Percentiles rank a stretch among this genome's conserved stretches.
These are phyloP conservation scores for Boletales sp. DNA, from an alignment of 768 basidiomycete species.

Conservation along the genomic window DNA sequence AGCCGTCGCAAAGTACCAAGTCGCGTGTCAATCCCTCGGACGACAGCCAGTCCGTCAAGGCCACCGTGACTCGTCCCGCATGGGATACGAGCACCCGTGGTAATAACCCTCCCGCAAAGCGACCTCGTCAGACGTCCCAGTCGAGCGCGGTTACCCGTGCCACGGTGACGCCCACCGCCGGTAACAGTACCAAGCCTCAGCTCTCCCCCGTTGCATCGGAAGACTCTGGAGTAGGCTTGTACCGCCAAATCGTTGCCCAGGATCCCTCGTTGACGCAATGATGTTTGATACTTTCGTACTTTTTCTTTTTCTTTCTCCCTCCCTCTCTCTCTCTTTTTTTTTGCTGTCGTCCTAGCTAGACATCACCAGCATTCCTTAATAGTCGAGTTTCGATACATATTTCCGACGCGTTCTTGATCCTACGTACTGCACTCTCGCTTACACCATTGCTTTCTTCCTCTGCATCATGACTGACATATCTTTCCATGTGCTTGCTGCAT, in stretches of 20 bases:
- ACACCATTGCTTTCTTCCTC: slow-evolving; percentile 16
- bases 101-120: slow-evolving; percentile 43
- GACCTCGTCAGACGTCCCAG: slow-evolving; percentile 70
- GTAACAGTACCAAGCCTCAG: slow-evolving; percentile 34
- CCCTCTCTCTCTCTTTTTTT: not conserved
- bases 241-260: slow-evolving; percentile 76
- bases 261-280: slow-evolving; percentile 61
- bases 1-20: slow-evolving; percentile 41
- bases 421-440: slow-evolving; percentile 25
- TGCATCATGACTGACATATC: slow-evolving; percentile 31
- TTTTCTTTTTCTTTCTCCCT: not conserved
- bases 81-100: slow-evolving; percentile 65
- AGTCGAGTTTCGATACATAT: slow-evolving; percentile 17
- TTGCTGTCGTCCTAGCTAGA: slow-evolving; percentile 16
- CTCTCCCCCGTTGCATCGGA: slow-evolving; percentile 64
- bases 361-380: slow-evolving; percentile 16
- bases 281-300: slow-evolving; percentile 6
- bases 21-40: slow-evolving; percentile 51
- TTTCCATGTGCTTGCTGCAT: slow-evolving; percentile 15
- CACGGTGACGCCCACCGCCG: slow-evolving; percentile 28
- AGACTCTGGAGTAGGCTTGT: slow-evolving; percentile 81
- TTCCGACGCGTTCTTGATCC: slow-evolving; percentile 23
- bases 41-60: slow-evolving; percentile 62
- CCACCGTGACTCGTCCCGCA: slow-evolving; percentile 71
- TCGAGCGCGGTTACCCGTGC: slow-evolving; percentile 56